Evolutionary conservation across 148 eudicot species (phyloP).

Genomic region (Silene conica): DNA sequence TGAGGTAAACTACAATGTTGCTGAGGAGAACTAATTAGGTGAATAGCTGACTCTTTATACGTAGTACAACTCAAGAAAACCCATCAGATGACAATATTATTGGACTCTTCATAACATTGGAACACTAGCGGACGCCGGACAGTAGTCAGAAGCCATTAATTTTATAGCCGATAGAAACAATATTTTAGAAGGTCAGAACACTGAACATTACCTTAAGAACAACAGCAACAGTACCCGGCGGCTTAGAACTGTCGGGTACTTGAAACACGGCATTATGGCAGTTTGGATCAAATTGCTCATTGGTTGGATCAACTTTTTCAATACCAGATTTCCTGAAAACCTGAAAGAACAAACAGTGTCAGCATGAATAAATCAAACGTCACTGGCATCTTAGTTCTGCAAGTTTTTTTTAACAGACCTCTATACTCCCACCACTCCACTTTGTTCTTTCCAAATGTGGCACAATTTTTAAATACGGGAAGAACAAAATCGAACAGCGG

Average conservation of each 20-base stretch:
- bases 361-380: not conserved
- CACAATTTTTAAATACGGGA: not conserved
- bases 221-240: constrained; percentile 73
- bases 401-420: not conserved
- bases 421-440: not conserved
- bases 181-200: not conserved
- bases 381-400: not conserved
- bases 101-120: not conserved
- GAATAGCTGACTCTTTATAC: not conserved
- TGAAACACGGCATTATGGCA: constrained; percentile 89
- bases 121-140: not conserved
- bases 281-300: constrained; percentile 91
- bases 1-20: not conserved
- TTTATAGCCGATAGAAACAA: not conserved
- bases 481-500: not conserved
- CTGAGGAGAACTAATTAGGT: not conserved
- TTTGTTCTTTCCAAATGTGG: not conserved
- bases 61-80: not conserved
- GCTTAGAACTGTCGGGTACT: constrained; percentile 82
- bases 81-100: not conserved
- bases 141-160: not conserved
- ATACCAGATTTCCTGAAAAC: constrained; percentile 77
- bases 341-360: constrained; percentile 30
- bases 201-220: constrained; percentile 71
- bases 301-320: constrained; percentile 68